phyloP scores from a whole-genome alignment of 2,329 filamentous ascomycete species.

The Dichotomopilus funicola region DNA sequence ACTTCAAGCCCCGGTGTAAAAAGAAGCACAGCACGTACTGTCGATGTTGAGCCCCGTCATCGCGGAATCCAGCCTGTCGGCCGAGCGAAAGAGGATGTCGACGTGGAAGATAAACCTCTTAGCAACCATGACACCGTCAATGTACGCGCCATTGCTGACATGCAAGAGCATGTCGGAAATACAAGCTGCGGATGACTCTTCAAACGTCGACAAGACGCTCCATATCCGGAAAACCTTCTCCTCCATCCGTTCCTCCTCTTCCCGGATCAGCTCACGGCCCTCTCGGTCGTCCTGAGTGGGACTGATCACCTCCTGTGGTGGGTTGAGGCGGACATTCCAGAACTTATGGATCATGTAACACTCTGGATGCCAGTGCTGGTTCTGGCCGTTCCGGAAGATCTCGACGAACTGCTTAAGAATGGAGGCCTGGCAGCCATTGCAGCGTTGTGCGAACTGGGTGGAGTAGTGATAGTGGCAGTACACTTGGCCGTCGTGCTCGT shows the following conservation, averaged over 20 bases:
- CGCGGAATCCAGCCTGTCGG: slow-evolving; percentile 73
- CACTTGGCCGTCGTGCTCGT: slow-evolving; percentile 92
- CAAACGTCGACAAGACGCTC: slow-evolving; percentile 94
- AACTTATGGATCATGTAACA: slow-evolving; percentile 99
- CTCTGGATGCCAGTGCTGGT: slow-evolving; percentile 98
- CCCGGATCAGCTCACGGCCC: slow-evolving; percentile 67
- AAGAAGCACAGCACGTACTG: slow-evolving; percentile 47
- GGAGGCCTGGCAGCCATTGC: slow-evolving; percentile 92
- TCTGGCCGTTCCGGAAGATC: slow-evolving; percentile 94
- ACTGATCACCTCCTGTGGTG: slow-evolving; percentile 47
- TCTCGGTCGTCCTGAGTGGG: slow-evolving; percentile 46
- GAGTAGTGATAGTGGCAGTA: slow-evolving; percentile 99
- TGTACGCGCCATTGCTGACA: slow-evolving; percentile 94
- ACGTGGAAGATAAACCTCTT: slow-evolving; percentile 96
- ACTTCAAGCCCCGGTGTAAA: background rate
- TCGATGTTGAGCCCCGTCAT: slow-evolving; percentile 66
- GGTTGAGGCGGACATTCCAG: slow-evolving; percentile 88
- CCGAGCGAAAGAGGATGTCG: slow-evolving; percentile 82
- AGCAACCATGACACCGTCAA: slow-evolving; percentile 89
- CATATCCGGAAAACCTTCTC: slow-evolving; percentile 97
- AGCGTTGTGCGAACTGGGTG: slow-evolving; percentile 91
- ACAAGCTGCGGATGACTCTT: slow-evolving; percentile 94
- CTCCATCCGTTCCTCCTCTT: slow-evolving; percentile 90
- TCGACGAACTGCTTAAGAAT: slow-evolving; percentile 99
- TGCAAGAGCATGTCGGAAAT: slow-evolving; percentile 99